phyloP scores from a whole-genome alignment of 805 yeast genomes.

The Brettanomyces custersianus region DNA sequence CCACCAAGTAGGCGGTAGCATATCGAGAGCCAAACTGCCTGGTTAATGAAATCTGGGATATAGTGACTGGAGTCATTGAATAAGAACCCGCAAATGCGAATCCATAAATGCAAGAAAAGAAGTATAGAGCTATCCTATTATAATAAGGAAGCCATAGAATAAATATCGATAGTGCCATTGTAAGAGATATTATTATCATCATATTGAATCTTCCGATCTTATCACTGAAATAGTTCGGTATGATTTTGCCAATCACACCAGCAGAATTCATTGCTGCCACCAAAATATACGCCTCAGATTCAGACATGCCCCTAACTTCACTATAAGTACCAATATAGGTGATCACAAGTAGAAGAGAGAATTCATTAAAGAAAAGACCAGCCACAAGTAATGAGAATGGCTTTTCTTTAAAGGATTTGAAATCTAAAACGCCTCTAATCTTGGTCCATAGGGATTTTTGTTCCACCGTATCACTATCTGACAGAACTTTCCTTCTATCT shows the following conservation, averaged over 20 bases:
- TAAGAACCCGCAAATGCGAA: slow-evolving; percentile 50
- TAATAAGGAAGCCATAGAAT: slow-evolving; percentile 54
- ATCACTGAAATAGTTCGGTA: slow-evolving; percentile 25
- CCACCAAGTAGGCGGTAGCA: slow-evolving; percentile 58
- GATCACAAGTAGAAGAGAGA: slow-evolving; percentile 37
- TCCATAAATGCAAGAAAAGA: slow-evolving; percentile 41
- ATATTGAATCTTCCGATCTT: slow-evolving; percentile 45
- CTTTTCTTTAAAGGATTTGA: slow-evolving; percentile 29
- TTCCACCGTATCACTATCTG: slow-evolving; percentile 13
- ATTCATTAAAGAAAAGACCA: slow-evolving; percentile 37
- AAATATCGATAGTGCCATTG: slow-evolving; percentile 38
- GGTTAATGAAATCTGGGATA: slow-evolving; percentile 48
- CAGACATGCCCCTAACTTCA: slow-evolving; percentile 35
- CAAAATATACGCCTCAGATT: slow-evolving; percentile 35
- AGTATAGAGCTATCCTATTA: slow-evolving; percentile 32
- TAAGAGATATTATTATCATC: slow-evolving; percentile 35
- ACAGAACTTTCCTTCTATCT: slow-evolving; percentile 30
- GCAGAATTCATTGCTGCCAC: slow-evolving; percentile 39
- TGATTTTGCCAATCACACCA: slow-evolving; percentile 30
- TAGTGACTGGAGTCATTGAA: slow-evolving; percentile 54
- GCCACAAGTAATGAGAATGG: slow-evolving; percentile 31
- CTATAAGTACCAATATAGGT: slow-evolving; percentile 50
- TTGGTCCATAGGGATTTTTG: slow-evolving; percentile 6
- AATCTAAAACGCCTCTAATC: slow-evolving; percentile 27
- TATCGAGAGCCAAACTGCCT: slow-evolving; percentile 58